phyloP scores from a whole-genome alignment of 768 basidiomycete genomes.

The Russula compacta region DNA sequence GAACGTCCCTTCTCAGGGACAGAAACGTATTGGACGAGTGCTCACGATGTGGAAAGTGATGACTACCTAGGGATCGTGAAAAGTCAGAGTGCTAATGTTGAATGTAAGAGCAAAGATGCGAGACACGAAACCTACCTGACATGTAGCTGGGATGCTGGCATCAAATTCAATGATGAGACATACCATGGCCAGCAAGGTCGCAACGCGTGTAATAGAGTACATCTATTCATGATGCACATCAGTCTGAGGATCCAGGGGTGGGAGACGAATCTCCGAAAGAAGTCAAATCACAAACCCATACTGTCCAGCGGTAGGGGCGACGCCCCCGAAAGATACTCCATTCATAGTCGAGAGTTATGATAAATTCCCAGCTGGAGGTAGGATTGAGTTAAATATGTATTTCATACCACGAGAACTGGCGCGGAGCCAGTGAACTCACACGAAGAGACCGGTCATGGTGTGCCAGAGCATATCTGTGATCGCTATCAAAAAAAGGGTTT shows the following conservation, averaged over 20 bases:
- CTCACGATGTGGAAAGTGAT: neutral
- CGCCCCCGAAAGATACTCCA: neutral
- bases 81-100: neutral
- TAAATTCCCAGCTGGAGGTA: neutral
- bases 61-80: neutral
- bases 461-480: neutral
- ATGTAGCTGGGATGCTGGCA: neutral
- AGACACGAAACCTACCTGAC: neutral
- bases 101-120: neutral
- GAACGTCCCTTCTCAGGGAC: neutral
- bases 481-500: no score
- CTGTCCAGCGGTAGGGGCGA: neutral
- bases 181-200: neutral
- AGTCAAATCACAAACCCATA: neutral
- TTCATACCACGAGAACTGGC: neutral
- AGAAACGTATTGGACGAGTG: neutral
- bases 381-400: neutral
- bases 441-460: neutral
- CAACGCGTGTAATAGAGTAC: neutral
- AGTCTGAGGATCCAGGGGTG: neutral
- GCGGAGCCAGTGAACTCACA: neutral
- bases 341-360: neutral
- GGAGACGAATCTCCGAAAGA: neutral
- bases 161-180: neutral
- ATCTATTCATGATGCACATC: neutral